Conservation (phyloP, 2,329 filamentous ascomycete species). For the Cladophialophora chaetospira region DNA sequence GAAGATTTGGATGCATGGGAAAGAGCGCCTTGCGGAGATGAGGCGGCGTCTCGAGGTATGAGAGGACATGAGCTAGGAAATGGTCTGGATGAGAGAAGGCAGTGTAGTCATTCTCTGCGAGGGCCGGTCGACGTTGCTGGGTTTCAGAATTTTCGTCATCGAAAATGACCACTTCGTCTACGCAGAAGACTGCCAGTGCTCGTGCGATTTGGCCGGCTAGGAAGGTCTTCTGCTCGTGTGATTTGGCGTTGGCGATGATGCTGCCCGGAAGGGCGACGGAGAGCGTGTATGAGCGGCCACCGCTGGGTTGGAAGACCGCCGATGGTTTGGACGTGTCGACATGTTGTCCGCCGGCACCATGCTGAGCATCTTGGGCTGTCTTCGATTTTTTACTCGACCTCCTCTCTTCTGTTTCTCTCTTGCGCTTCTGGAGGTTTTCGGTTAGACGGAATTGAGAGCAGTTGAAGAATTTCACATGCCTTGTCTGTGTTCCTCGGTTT, state of each 20-base stretch:
- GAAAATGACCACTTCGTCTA: constrained; percentile 83
- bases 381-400: constrained; percentile 11
- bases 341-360: constrained; percentile 23
- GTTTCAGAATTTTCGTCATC: constrained; percentile 59
- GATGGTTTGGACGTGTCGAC: constrained; percentile 67
- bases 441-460: neutral
- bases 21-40: constrained; percentile 77
- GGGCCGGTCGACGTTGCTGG: constrained; percentile 34
- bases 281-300: constrained; percentile 70
- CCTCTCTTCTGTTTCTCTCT: constrained; percentile 12
- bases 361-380: neutral
- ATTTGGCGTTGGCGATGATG: constrained; percentile 68
- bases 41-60: constrained; percentile 81
- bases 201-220: constrained; percentile 76
- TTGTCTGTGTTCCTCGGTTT: constrained; percentile 23
- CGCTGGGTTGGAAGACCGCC: constrained; percentile 66
- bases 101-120: constrained; percentile 56
- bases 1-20: constrained; percentile 75
- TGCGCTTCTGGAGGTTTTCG: constrained; percentile 17
- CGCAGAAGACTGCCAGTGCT: constrained; percentile 76
- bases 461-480: constrained; percentile 2
- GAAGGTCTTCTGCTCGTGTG: constrained; percentile 73
- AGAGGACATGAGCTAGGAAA: constrained; percentile 76
- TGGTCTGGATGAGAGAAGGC: constrained; percentile 75
- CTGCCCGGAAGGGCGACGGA: constrained; percentile 78